These are phyloP conservation scores for Cryptococcus wingfieldii DNA, from an alignment of 1,284 basidiomycete genomes.

Conservation along the genomic window DNA sequence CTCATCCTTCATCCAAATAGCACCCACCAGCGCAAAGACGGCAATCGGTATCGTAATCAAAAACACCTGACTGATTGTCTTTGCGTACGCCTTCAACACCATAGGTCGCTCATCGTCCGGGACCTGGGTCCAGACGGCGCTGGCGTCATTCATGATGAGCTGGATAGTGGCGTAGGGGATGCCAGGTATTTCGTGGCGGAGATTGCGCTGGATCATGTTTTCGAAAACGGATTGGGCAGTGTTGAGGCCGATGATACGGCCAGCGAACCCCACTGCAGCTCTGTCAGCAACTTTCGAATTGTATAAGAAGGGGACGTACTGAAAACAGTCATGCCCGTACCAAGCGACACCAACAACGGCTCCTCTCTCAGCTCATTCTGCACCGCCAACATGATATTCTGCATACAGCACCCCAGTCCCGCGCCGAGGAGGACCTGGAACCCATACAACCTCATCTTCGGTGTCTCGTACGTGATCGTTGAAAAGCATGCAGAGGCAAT, in stretches of 20 bases:
- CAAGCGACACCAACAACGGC: constrained; percentile 39
- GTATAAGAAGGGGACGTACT: constrained; percentile 12
- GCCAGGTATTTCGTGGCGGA: constrained; percentile 28
- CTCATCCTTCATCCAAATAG: constrained; percentile 35
- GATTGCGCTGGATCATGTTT: constrained; percentile 41
- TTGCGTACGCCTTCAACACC: constrained; percentile 38
- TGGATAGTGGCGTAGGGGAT: constrained; percentile 18
- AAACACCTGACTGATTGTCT: constrained; percentile 38
- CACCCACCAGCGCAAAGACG: constrained; percentile 27
- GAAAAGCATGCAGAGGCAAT: constrained; percentile 42
- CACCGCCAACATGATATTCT: constrained; percentile 42
- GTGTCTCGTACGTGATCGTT: constrained; percentile 30
- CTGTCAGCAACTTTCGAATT: not conserved
- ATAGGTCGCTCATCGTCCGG: constrained; percentile 24
- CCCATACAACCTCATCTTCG: constrained; percentile 35
- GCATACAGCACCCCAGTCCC: constrained; percentile 41
- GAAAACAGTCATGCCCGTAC: constrained; percentile 36
- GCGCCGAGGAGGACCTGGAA: constrained; percentile 42
- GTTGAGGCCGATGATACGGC: constrained; percentile 45
- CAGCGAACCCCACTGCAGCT: constrained; percentile 36
- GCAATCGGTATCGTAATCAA: constrained; percentile 40
- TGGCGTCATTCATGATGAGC: constrained; percentile 31
- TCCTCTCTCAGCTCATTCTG: constrained; percentile 41
- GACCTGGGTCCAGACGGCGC: constrained; percentile 33
- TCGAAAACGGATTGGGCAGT: constrained; percentile 44